Evolutionary conservation across 768 basidiomycete genomes (phyloP).

Genomic region (Exsudoporus frostii): DNA sequence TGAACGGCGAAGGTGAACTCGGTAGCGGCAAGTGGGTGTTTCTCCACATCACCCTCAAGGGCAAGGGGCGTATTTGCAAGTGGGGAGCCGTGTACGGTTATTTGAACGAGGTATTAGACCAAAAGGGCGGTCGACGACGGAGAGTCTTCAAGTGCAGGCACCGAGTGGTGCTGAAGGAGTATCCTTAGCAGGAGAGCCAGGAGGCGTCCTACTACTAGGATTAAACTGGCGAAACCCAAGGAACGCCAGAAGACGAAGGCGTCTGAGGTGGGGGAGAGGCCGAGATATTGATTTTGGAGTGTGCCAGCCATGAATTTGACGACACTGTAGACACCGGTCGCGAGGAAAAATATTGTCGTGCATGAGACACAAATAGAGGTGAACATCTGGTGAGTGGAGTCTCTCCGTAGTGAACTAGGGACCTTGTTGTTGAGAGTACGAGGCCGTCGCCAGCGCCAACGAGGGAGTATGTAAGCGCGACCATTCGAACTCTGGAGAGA

Average conservation of each 20-base stretch:
- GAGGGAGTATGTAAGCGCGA: too few species aligned
- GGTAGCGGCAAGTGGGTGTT: constrained; percentile 13
- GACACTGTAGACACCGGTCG: too few species aligned
- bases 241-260: constrained; percentile 17
- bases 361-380: too few species aligned
- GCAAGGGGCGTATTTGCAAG: constrained; percentile 55
- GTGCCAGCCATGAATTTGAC: too few species aligned
- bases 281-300: too few species aligned
- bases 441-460: too few species aligned
- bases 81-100: constrained; percentile 66
- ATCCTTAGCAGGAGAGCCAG: constrained; percentile 55
- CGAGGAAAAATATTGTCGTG: too few species aligned
- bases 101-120: constrained; percentile 48
- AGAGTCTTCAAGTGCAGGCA: constrained; percentile 14
- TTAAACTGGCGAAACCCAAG: constrained; percentile 30
- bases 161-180: constrained; percentile 17
- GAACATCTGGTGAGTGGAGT: too few species aligned
- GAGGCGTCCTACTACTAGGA: constrained; percentile 62
- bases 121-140: constrained; percentile 36
- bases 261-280: constrained; percentile 32
- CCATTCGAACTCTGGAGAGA: too few species aligned
- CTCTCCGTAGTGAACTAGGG: too few species aligned
- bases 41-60: constrained; percentile 37
- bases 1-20: constrained; percentile 4
- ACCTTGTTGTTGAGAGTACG: too few species aligned